Evolutionary conservation across 768 basidiomycete species (phyloP).

Genomic region (Macrolepiota dolichaula): DNA sequence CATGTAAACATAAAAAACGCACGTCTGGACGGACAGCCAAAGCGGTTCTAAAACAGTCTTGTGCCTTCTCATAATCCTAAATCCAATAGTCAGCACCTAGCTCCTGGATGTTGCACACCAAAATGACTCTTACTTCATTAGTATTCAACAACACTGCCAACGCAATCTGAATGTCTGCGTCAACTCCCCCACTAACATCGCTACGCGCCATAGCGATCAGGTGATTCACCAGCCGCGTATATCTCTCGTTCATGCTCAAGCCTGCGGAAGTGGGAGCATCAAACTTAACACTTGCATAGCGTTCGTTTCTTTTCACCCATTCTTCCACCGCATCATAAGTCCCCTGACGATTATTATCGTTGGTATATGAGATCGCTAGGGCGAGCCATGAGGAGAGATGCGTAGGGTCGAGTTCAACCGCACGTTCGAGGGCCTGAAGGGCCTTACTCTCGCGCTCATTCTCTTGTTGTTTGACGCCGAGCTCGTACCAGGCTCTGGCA

Average conservation of each 20-base stretch:
- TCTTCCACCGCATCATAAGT: constrained; percentile 78
- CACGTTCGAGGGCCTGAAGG: constrained; percentile 76
- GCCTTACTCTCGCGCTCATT: constrained; percentile 94
- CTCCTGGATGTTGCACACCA: constrained; percentile 4
- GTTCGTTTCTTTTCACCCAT: constrained; percentile 73
- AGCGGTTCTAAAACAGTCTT: constrained; percentile 92
- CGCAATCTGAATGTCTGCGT: constrained; percentile 94
- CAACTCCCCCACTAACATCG: constrained; percentile 57
- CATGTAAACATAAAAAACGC: constrained; percentile 6
- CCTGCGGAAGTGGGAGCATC: constrained; percentile 31
- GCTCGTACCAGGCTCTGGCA: constrained; percentile 80
- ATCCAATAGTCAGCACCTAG: neutral
- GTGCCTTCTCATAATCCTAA: constrained; percentile 87
- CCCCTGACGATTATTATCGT: constrained; percentile 74
- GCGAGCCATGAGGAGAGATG: constrained; percentile 86
- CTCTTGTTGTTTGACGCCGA: constrained; percentile 97
- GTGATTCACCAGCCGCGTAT: constrained; percentile 61
- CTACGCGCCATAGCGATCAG: constrained; percentile 78
- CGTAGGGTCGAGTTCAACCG: constrained; percentile 76
- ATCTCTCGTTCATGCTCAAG: constrained; percentile 34
- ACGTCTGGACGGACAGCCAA: constrained; percentile 87
- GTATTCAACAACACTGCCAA: constrained; percentile 91
- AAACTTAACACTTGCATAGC: constrained; percentile 38
- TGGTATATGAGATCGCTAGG: constrained; percentile 86
- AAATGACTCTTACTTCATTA: constrained; percentile 62